Conservation (phyloP, 2,329 filamentous ascomycete genomes). For the Pestalotiopsis sp. region DNA sequence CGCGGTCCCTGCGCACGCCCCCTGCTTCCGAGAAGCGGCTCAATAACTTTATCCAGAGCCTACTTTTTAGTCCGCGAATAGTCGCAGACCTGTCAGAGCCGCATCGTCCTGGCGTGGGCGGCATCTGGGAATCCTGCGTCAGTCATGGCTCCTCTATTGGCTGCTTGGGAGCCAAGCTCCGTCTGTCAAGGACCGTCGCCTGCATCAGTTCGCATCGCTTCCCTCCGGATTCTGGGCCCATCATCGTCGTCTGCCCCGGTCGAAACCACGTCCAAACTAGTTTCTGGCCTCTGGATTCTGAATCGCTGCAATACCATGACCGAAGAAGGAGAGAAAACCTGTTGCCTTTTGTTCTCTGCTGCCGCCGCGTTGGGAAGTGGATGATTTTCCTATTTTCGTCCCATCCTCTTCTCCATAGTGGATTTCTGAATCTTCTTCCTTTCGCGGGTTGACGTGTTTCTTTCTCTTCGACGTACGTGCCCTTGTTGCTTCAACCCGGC, state of each 20-base stretch:
- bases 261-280: slow-evolving; percentile 17
- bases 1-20: slow-evolving; percentile 6
- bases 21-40: slow-evolving; percentile 12
- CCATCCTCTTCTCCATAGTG: background rate
- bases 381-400: slow-evolving; percentile 3
- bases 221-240: slow-evolving; percentile 16
- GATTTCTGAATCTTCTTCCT: background rate
- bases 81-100: slow-evolving; percentile 16
- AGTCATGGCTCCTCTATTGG: slow-evolving; percentile 2
- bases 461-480: background rate
- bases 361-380: background rate
- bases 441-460: slow-evolving; percentile 8
- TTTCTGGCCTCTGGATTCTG: background rate
- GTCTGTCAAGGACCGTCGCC: slow-evolving; percentile 5
- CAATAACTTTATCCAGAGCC: slow-evolving; percentile 14
- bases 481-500: slow-evolving; percentile 9
- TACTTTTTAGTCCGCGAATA: slow-evolving; percentile 12
- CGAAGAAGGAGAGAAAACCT: background rate
- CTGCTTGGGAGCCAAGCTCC: background rate
- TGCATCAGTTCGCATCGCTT: slow-evolving; percentile 15
- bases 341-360: background rate
- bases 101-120: slow-evolving; percentile 1
- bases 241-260: slow-evolving; percentile 13
- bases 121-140: background rate
- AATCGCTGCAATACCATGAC: slow-evolving; percentile 8